Evolutionary conservation across 768 basidiomycete species (phyloP), one percentile per base, ranked within the genome.

Genomic region (Suillus lakei): DNA sequence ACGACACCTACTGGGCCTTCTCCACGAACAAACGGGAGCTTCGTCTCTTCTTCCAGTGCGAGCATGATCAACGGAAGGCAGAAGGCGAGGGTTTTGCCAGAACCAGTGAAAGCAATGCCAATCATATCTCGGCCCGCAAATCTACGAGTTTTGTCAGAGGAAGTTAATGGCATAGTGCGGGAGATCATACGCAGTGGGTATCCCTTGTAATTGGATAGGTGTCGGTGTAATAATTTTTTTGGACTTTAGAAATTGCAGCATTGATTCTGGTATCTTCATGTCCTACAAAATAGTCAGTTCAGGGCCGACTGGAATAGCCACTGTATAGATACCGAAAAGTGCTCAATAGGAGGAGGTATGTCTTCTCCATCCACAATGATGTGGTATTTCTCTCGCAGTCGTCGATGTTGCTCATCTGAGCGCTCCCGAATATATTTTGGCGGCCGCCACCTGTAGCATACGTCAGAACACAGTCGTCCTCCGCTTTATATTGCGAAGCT

Each of bases 41-140:
- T 95, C 65, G 82, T 84, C 78, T 99, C 98, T 76, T 97, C 95
- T 80, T 99, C 97, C 18, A 97, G 83, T 1, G 96, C 92, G 69
- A 93, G 83, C 98, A 99, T 99, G 69, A 99, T 96, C 30, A 98
- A 83, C 3, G 98, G 98, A n/a, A 99, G 82, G 69, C 95, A 97
- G 80, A 99, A 99, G 0, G 96, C 91, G n/a, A 99, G 87, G 0
- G 98, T 99, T 80, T 99, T 99, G 18, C 98, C 98, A 0, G 97
- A 99, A 44, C 98, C 98, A 30, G 98, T 99, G 80, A 99, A 99
- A 4, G 98, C 98, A 68, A 99, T 99, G 23, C 98, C 98, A 68
- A 99, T 99, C 81, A 99, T 91, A 76, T 99, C 98, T 67, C 98
- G 88, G 44, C 98, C 98, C 60, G 95, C 82, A 76, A 99, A 98